Conservation (phyloP, 2,329 filamentous ascomycete genomes). For the Biscogniauxia marginata region DNA sequence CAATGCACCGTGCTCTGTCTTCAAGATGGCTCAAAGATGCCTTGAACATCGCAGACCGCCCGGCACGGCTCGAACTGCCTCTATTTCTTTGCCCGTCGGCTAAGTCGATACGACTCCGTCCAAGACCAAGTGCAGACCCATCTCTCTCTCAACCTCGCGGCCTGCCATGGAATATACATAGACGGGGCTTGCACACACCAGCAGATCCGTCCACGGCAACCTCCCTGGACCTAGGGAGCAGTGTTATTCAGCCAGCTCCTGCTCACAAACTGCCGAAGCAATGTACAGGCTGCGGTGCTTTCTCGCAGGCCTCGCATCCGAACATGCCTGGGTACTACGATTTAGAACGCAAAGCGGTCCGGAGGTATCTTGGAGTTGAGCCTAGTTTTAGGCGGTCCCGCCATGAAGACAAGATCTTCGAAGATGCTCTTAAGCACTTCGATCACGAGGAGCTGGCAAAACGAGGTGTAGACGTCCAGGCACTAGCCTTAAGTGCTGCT, state of each 20-base stretch:
- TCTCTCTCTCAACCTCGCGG: slow-evolving; percentile 8
- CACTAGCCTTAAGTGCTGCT: slow-evolving; percentile 33
- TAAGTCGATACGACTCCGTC: slow-evolving; percentile 10
- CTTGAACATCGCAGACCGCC: slow-evolving; percentile 41
- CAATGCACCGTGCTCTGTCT: slow-evolving; percentile 46
- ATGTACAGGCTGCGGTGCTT: slow-evolving; percentile 65
- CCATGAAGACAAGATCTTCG: slow-evolving; percentile 47
- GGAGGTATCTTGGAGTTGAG: slow-evolving; percentile 44
- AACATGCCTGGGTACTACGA: slow-evolving; percentile 58
- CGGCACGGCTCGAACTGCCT: slow-evolving; percentile 40
- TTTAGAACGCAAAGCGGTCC: slow-evolving; percentile 49
- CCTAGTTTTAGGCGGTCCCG: slow-evolving; percentile 23
- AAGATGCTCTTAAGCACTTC: slow-evolving; percentile 43
- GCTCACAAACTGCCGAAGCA: slow-evolving; percentile 47
- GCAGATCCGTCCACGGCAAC: slow-evolving; percentile 14
- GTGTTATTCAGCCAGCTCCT: slow-evolving; percentile 3
- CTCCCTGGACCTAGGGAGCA: neutral
- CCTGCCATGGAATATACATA: slow-evolving; percentile 23
- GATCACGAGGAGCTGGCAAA: slow-evolving; percentile 41
- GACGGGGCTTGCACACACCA: slow-evolving; percentile 31
- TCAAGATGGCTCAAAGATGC: slow-evolving; percentile 44
- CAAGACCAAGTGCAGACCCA: slow-evolving; percentile 10
- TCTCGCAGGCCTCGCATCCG: slow-evolving; percentile 54
- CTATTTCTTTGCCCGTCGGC: slow-evolving; percentile 49
- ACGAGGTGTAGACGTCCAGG: slow-evolving; percentile 46